Evolutionary conservation across 1,284 basidiomycete genomes (phyloP).

Genomic region (Cutaneotrichosporon sp.): DNA sequence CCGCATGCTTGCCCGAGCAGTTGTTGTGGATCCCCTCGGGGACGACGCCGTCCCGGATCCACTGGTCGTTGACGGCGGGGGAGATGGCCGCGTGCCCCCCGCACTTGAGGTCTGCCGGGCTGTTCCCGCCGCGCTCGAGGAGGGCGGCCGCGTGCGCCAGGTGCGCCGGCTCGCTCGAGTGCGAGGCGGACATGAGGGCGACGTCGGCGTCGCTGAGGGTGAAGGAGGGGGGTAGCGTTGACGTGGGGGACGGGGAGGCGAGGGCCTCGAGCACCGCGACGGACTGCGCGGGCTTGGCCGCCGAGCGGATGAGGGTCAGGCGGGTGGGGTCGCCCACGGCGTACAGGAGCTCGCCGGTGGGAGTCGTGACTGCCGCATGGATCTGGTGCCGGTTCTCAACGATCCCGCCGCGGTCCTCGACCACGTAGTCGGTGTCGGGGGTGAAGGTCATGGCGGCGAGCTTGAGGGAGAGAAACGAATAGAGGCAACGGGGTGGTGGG

Average conservation of each 20-base stretch:
- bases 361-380: constrained; percentile 7
- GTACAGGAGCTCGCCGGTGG: constrained; percentile 4
- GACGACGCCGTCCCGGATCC: neutral
- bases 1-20: constrained; percentile 14
- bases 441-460: too few species aligned
- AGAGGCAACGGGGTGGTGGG: too few species aligned
- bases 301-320: constrained; percentile 8
- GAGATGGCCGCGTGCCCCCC: constrained; percentile 3
- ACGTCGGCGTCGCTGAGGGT: neutral
- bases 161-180: constrained; percentile 1
- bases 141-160: neutral
- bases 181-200: constrained; percentile 14
- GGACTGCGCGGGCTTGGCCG: constrained; percentile 11
- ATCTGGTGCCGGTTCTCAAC: constrained; percentile 14
- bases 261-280: constrained; percentile 7
- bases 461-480: too few species aligned
- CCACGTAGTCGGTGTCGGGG: constrained; percentile 16
- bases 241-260: neutral
- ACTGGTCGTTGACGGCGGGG: neutral
- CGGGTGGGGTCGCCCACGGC: constrained; percentile 6
- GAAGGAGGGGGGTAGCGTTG: neutral
- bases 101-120: neutral
- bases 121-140: neutral
- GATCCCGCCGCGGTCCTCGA: constrained; percentile 16
- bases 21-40: constrained; percentile 8